phyloP scores from a whole-genome alignment of 2,329 filamentous ascomycete species.

The Stachybotrys echinatus region DNA sequence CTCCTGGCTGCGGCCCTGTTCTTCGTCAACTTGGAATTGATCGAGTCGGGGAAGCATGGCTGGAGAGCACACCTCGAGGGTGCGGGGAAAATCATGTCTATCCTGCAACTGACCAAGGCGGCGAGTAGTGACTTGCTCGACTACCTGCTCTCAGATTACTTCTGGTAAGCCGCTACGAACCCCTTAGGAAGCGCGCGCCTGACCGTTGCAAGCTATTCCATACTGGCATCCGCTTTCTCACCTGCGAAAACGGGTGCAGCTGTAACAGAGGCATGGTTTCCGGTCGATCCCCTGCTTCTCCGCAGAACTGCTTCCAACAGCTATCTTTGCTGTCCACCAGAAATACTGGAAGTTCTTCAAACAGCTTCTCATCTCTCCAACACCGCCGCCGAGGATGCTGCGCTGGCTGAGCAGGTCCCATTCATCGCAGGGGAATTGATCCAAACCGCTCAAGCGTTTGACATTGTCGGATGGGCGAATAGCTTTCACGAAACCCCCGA shows the following conservation, averaged over 20 bases:
- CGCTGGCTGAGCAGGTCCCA: conserved; percentile 21
- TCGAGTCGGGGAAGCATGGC: conserved; percentile 41
- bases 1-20: conserved; percentile 42
- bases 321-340: conserved; percentile 41
- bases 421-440: conserved; percentile 27
- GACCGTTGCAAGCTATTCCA: conserved; percentile 30
- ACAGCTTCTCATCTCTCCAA: conserved; percentile 35
- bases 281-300: conserved; percentile 31
- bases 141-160: conserved; percentile 42
- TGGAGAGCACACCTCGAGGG: conserved; percentile 44
- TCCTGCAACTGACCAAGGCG: conserved; percentile 26
- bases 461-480: conserved; percentile 35
- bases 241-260: conserved; percentile 20
- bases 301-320: conserved; percentile 35
- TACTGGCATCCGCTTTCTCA: conserved; percentile 39
- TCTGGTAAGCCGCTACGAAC: conserved; percentile 27
- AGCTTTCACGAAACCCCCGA: conserved; percentile 23
- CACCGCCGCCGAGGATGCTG: conserved; percentile 15
- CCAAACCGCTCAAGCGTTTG: conserved; percentile 30
- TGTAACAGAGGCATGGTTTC: conserved; percentile 22
- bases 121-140: conserved; percentile 32
- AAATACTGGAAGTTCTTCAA: conserved; percentile 37
- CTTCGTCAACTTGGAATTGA: conserved; percentile 45
- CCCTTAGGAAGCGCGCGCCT: not conserved
- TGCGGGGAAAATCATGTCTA: conserved; percentile 36